A percentile compares a stretch with the other conserved stretches of the same genome.
Conservation (phyloP, 2,329 filamentous ascomycete genomes). For the Zasmidium citrigriseum region DNA sequence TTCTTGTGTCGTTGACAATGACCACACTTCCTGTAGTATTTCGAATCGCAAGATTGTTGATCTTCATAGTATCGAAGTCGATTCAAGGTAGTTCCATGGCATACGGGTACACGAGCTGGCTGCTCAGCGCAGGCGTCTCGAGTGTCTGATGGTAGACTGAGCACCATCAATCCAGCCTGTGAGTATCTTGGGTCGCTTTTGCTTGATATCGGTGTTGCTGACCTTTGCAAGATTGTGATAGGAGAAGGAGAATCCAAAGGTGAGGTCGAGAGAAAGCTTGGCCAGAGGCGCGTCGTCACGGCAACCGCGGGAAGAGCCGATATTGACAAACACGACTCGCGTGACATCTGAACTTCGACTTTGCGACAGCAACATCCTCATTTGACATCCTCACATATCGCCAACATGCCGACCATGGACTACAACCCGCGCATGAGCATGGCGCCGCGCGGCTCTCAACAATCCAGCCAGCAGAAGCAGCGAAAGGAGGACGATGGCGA, state of each 20-base stretch:
- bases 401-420: constrained; percentile 43
- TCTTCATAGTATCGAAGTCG: too few species aligned
- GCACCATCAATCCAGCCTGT: too few species aligned
- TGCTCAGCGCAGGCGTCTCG: too few species aligned
- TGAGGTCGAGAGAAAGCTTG: neutral
- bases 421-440: constrained; percentile 55
- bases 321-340: constrained; percentile 6
- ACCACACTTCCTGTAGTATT: too few species aligned
- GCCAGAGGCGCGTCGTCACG: neutral
- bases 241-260: neutral
- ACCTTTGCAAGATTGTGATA: neutral
- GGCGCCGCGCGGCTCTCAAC: constrained; percentile 43
- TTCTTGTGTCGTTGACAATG: too few species aligned
- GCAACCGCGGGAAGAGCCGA: neutral
- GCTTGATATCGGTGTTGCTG: neutral
- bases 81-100: too few species aligned
- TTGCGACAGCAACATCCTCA: constrained; percentile 1
- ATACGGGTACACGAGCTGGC: too few species aligned
- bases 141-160: too few species aligned
- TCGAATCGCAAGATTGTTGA: too few species aligned
- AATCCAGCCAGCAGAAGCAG: constrained; percentile 40
- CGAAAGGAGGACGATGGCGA: constrained; percentile 46
- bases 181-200: neutral
- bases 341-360: neutral
- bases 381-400: constrained; percentile 9